These are phyloP conservation scores for Tephrocybe sp. DNA, from an alignment of 768 basidiomycete species.

Conservation along the genomic window DNA sequence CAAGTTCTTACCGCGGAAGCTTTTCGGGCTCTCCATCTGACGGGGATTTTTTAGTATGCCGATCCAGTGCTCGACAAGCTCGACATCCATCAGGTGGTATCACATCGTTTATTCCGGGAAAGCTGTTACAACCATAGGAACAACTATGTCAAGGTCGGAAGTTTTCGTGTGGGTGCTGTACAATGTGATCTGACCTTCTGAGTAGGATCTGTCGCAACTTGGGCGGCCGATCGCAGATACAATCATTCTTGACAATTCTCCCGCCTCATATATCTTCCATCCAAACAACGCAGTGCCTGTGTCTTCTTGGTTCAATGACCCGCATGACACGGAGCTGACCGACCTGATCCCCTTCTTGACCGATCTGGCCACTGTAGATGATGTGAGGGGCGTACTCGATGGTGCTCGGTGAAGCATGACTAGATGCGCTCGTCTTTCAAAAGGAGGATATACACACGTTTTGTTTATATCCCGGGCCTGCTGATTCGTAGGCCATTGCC, in stretches of 20 bases:
- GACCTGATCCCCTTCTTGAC: conserved; percentile 94
- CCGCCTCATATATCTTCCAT: conserved; percentile 99
- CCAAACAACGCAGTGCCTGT: conserved; percentile 99
- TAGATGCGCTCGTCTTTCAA: conserved; percentile 1
- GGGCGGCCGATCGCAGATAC: conserved; percentile 92
- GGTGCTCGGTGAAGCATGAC: conserved; percentile 59
- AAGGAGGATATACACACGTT: conserved; percentile 15
- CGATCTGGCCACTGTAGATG: conserved; percentile 82
- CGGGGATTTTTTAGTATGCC: conserved; percentile 68
- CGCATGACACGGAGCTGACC: conserved; percentile 96
- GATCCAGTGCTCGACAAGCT: conserved; percentile 98
- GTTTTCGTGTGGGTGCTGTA: not conserved
- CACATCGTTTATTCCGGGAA: conserved; percentile 94
- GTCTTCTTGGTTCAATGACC: conserved; percentile 99
- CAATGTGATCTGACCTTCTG: not conserved
- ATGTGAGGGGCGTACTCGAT: conserved; percentile 90
- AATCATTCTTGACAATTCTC: conserved; percentile 98
- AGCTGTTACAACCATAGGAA: conserved; percentile 99
- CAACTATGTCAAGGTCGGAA: conserved; percentile 93
- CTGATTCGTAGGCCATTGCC: conserved; percentile 12
- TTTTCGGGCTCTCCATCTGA: conserved; percentile 9
- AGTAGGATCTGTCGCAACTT: conserved; percentile 92
- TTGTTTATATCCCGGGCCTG: conserved; percentile 15
- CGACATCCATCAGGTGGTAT: conserved; percentile 88
- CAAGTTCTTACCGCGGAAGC: not conserved